phyloP scores from a whole-genome alignment of 2,329 filamentous ascomycete species.

The Podosphaera leucotricha region DNA sequence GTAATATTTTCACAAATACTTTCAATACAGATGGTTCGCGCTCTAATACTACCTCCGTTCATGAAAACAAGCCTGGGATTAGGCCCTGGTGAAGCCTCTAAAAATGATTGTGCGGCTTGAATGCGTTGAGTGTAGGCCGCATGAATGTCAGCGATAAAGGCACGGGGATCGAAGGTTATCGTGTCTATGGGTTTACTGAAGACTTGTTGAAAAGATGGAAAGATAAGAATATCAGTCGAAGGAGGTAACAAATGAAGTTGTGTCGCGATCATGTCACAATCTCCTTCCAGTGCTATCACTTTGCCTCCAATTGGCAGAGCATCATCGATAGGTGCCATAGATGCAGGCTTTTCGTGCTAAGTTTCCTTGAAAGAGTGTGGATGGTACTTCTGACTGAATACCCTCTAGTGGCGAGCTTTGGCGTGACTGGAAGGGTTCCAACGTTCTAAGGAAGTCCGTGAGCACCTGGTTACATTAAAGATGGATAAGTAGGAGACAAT shows the following conservation, averaged over 20 bases:
- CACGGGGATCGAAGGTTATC: slow-evolving; percentile 17
- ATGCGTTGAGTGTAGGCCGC: slow-evolving; percentile 24
- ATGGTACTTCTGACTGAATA: not conserved
- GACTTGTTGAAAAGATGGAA: slow-evolving; percentile 19
- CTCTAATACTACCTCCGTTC: slow-evolving; percentile 32
- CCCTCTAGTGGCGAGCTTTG: too few relatives aligned
- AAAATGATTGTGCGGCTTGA: slow-evolving; percentile 26
- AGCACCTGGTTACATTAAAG: too few relatives aligned
- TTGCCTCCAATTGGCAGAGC: slow-evolving; percentile 17
- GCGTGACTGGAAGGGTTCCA: too few relatives aligned
- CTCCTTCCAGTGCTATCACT: slow-evolving; percentile 36
- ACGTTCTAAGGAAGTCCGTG: too few relatives aligned
- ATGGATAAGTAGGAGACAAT: too few relatives aligned
- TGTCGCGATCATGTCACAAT: slow-evolving; percentile 28
- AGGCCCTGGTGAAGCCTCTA: slow-evolving; percentile 21
- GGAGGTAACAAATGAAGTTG: slow-evolving; percentile 35
- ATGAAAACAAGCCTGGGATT: slow-evolving; percentile 32
- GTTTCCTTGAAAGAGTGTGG: not conserved
- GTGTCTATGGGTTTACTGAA: slow-evolving; percentile 13
- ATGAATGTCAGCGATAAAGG: slow-evolving; percentile 26
- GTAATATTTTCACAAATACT: slow-evolving; percentile 29
- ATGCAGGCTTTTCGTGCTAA: not conserved
- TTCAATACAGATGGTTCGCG: slow-evolving; percentile 28
- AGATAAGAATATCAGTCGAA: slow-evolving; percentile 31
- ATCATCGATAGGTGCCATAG: not conserved